Evolutionary conservation across 768 basidiomycete genomes (phyloP), one percentile per base, ranked within the genome.

Genomic region (Termitomyces sp.): DNA sequence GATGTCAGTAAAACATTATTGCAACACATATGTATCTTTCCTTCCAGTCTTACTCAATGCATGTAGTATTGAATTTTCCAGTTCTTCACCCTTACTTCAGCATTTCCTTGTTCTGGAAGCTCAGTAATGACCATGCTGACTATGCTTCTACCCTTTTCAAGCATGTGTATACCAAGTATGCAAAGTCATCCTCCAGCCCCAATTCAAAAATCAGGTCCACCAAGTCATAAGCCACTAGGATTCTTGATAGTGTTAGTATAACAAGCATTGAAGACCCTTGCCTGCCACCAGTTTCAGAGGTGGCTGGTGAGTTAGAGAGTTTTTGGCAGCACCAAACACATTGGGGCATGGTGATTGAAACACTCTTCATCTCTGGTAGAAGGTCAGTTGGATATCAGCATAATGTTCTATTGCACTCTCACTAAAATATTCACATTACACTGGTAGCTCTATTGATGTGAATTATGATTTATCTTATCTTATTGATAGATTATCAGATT

Each of bases 11-110:
- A 52, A 65, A 67, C 36, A 59, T 64, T 8, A 51, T 75, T 41
- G 69, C 62, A 39, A 73, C 69, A 4, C 46, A 69, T 74, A 64
- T 18, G 66, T 65, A 34, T 34, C 33, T 34, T 39, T 29, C 29
- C 47, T 37, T 41, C 48, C 44, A 36, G 12, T 41, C 18, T 54
- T 22, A 36, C n/a, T 20, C 39, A 26, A n/a, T n/a, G n/a, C 1
- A 45, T 15, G 12, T 15, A 45, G 48, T 53, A 47, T 46, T 26
- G 44, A 44, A 39, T 54, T 26, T 51, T 42, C 12, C 54, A 69
- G 69, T 69, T 15, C 63, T 68, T 29, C 69, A 71, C 61, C 68
- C 71, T 16, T 59, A 51, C 29, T 50, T 72, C 26, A 15, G 49
- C n/a, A 51, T 51, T 31, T 29, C 39, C 20, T 59, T 54, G 58